Percentiles rank a stretch among this genome's conserved stretches.
These are phyloP conservation scores for Mycena metata DNA, from an alignment of 768 basidiomycete species.

Conservation along the genomic window DNA sequence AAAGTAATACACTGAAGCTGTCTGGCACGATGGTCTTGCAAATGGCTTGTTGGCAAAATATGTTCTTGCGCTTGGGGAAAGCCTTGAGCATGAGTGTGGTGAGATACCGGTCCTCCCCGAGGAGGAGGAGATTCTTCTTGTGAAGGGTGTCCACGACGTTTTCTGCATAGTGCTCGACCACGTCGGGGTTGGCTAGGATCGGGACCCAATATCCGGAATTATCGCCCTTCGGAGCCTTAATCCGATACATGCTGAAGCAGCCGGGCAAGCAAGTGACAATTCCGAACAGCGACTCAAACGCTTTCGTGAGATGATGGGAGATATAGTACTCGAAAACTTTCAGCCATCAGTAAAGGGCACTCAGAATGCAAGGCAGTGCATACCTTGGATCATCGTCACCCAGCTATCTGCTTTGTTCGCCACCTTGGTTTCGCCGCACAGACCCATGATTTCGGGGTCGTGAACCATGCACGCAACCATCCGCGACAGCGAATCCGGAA, in stretches of 20 bases:
- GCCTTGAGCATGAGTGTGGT: conserved; percentile 98
- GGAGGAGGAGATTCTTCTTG: conserved; percentile 97
- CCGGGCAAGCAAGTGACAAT: conserved; percentile 99
- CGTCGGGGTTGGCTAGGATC: conserved; percentile 98
- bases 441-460: conserved; percentile 99
- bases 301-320: conserved; percentile 98
- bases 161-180: conserved; percentile 98
- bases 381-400: conserved; percentile 99
- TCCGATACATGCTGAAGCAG: conserved; percentile 99
- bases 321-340: conserved; percentile 99
- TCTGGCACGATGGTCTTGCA: conserved; percentile 99
- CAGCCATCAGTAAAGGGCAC: conserved; percentile 14
- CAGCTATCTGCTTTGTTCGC: conserved; percentile 99
- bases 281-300: conserved; percentile 99
- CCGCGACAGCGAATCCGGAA: conserved; percentile 96
- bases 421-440: conserved; percentile 99
- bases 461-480: conserved; percentile 98
- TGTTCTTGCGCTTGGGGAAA: conserved; percentile 99
- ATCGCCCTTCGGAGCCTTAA: conserved; percentile 97
- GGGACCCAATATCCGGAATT: conserved; percentile 97
- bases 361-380: conserved; percentile 62
- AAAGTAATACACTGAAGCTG: conserved; percentile 92
- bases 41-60: conserved; percentile 98
- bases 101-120: conserved; percentile 99
- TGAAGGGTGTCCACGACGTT: conserved; percentile 99